These are phyloP conservation scores for Colletotrichum ledebouriae DNA, from an alignment of 2,329 filamentous ascomycete genomes.

Conservation along the genomic window DNA sequence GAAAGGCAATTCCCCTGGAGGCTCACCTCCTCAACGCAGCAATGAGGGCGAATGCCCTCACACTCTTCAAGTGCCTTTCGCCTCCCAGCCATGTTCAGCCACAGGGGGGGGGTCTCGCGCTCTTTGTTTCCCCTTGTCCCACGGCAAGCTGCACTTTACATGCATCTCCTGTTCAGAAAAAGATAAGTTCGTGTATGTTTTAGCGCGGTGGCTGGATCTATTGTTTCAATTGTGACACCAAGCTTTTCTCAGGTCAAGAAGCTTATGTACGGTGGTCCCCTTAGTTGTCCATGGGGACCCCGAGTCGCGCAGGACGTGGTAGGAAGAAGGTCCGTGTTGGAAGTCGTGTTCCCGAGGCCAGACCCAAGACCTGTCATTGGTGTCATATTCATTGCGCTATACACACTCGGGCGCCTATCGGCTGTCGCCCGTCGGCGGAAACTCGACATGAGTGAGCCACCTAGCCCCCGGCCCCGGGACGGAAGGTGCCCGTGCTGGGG, in stretches of 20 bases:
- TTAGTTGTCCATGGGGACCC: not conserved
- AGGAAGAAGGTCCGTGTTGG: not conserved
- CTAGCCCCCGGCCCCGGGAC: constrained; percentile 12
- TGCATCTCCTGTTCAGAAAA: not conserved
- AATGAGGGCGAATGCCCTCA: no score
- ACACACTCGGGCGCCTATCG: not conserved
- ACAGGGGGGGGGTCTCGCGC: no score
- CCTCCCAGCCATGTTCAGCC: no score
- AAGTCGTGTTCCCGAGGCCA: not conserved
- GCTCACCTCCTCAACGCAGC: no score
- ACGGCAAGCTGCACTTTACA: not conserved
- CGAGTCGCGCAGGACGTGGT: not conserved
- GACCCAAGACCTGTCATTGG: not conserved
- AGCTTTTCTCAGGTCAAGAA: constrained; percentile 34
- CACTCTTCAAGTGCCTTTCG: no score
- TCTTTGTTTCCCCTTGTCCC: no score
- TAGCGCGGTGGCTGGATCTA: constrained; percentile 16
- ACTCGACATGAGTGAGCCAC: no score
- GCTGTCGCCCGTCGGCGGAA: no score
- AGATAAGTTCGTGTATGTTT: not conserved
- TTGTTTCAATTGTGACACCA: constrained; percentile 29
- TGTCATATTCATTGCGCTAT: not conserved
- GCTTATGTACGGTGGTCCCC: constrained; percentile 22
- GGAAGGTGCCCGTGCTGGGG: constrained; percentile 11
- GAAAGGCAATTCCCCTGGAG: not conserved